phyloP scores from a whole-genome alignment of 169 alveolate species.

The Plasmodium blacklocki region DNA sequence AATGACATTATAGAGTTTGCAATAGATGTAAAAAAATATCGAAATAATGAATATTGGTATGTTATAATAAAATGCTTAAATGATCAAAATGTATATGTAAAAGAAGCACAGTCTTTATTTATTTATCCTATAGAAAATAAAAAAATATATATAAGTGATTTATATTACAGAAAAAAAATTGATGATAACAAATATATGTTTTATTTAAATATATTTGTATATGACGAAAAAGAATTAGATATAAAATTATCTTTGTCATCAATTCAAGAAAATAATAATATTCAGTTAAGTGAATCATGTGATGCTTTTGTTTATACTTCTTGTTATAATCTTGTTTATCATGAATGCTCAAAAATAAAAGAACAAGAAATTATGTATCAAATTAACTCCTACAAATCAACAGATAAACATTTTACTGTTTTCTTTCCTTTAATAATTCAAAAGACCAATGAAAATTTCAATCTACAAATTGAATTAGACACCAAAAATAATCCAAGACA shows the following conservation, averaged over 20 bases:
- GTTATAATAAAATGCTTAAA: slow-evolving; percentile 15
- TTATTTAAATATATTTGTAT: slow-evolving; percentile 39
- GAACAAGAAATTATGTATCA: slow-evolving; percentile 16
- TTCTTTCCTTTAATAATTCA: slow-evolving; percentile 29
- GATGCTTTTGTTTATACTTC: slow-evolving; percentile 26
- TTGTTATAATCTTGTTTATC: slow-evolving; percentile 50
- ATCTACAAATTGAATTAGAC: slow-evolving; percentile 23
- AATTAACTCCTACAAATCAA: slow-evolving; percentile 49
- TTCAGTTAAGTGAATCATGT: slow-evolving; percentile 34
- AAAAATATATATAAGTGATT: slow-evolving; percentile 38
- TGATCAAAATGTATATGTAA: slow-evolving; percentile 22
- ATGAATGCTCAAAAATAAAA: slow-evolving; percentile 26
- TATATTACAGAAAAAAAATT: slow-evolving; percentile 25
- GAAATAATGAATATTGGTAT: slow-evolving; percentile 45
- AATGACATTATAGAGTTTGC: slow-evolving; percentile 28
- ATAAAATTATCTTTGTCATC: slow-evolving; percentile 7
- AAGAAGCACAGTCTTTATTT: slow-evolving; percentile 53
- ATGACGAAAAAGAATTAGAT: slow-evolving; percentile 58
- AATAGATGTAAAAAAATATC: slow-evolving; percentile 25
- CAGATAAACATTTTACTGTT: slow-evolving; percentile 50
- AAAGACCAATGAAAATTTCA: slow-evolving; percentile 8
- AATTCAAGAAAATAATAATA: neutral
- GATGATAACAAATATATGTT: slow-evolving; percentile 13
- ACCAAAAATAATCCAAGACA: slow-evolving; percentile 21
- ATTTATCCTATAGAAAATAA: slow-evolving; percentile 33